These are phyloP conservation scores for Globisporangium yorkense DNA, from an alignment of 352 stramenopile species.

Conservation along the genomic window DNA sequence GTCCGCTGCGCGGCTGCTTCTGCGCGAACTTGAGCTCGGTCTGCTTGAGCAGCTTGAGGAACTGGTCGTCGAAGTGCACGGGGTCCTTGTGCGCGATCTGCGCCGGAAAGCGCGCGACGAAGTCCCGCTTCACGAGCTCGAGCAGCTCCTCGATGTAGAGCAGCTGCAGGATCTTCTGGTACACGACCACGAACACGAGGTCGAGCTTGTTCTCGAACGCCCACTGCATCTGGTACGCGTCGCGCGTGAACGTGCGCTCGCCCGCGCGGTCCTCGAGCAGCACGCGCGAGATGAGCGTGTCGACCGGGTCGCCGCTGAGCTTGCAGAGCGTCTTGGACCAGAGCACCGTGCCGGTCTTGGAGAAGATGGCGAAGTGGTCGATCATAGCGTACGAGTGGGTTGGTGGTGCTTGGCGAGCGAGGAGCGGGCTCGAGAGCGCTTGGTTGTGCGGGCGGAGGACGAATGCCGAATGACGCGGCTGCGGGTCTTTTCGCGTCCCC, in stretches of 20 bases:
- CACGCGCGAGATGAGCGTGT: conserved; percentile 86
- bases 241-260: conserved; percentile 80
- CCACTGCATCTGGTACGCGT: conserved; percentile 89
- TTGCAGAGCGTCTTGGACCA: conserved; percentile 88
- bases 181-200: conserved; percentile 90
- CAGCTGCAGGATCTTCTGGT: conserved; percentile 89
- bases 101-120: conserved; percentile 63
- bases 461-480: no score
- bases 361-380: conserved; percentile 92
- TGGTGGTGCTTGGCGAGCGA: neutral
- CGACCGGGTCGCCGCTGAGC: conserved; percentile 78
- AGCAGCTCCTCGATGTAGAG: conserved; percentile 91
- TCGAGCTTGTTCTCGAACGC: conserved; percentile 90
- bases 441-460: neutral
- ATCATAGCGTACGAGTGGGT: conserved; percentile 55
- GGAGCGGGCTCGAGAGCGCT: conserved; percentile 1
- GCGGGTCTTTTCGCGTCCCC: no score
- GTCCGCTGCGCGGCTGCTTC: conserved; percentile 54
- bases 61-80: conserved; percentile 79
- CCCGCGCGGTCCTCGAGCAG: conserved; percentile 87
- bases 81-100: conserved; percentile 67
- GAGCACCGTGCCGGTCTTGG: conserved; percentile 85
- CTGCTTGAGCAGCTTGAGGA: conserved; percentile 72
- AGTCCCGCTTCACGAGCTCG: conserved; percentile 83
- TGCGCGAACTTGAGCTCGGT: conserved; percentile 62